A percentile compares a stretch with the other conserved stretches of the same genome.
These are phyloP conservation scores for Ziziphus jujuba DNA, from an alignment of 306 rosid species.

Conservation along the genomic window DNA sequence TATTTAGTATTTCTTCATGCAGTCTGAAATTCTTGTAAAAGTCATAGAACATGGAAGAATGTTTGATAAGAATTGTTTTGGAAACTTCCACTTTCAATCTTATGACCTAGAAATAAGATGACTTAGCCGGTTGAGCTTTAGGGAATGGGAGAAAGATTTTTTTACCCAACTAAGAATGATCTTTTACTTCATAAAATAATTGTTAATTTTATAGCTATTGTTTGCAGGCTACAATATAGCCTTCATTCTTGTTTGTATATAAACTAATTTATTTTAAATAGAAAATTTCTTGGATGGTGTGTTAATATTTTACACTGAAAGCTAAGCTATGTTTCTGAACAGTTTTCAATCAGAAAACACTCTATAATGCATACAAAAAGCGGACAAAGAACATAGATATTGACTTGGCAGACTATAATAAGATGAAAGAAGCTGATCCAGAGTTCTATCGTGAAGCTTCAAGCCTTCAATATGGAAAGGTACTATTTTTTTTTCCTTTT, in stretches of 20 bases:
- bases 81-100: too few species aligned
- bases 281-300: neutral
- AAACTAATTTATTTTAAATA: too few species aligned
- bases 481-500: conserved; percentile 18
- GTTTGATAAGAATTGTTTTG: neutral
- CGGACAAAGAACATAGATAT: conserved; percentile 71
- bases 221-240: neutral
- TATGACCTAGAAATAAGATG: too few species aligned
- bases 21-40: neutral
- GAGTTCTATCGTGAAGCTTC: conserved; percentile 99
- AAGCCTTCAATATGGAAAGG: conserved; percentile 97
- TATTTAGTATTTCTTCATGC: too few species aligned
- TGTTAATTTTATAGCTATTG: neutral
- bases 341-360: conserved; percentile 92
- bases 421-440: conserved; percentile 95
- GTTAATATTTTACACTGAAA: neutral
- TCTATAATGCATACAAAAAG: conserved; percentile 88
- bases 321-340: conserved; percentile 27
- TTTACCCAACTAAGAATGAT: too few species aligned
- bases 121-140: too few species aligned
- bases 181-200: too few species aligned
- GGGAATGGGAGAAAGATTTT: too few species aligned
- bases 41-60: neutral
- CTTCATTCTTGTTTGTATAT: neutral
- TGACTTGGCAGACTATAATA: conserved; percentile 78